Evolutionary conservation across 805 yeast genomes (phyloP), one percentile per base, ranked within the genome.

Genomic region (Zygosaccharomyces gambellarensis): DNA sequence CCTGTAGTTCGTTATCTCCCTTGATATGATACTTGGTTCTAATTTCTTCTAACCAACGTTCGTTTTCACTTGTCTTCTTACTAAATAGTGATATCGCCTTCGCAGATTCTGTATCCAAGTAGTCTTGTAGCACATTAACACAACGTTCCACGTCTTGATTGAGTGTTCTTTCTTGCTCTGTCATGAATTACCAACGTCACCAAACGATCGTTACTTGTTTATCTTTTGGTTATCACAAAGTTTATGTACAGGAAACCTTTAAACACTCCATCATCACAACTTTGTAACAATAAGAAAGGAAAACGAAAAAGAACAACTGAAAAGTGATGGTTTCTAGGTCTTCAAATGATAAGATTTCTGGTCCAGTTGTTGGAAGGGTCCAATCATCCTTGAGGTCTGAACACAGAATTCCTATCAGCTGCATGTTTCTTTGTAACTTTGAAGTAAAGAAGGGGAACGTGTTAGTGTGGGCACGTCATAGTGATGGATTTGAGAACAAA

Each of bases 361-460:
- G 30, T 19, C 11, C 27, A 19, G 8, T 27, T 19, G 28, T 12
- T 10, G 27, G 9, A 21, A 42, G 27, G 17, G 28, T 29, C 6
- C 45, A 42, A 3, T 42, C 45, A 5, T 42, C 45, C 6, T 12
- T 42, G 21, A 42, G 36, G 36, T 43, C 56, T 2, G 30, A 47
- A 9, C 50, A 45, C 21, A 51, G 53, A 45, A 47, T 46, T 4
- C 55, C 61, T 21, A 47, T 55, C 27, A 53, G 59, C 43, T 50
- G 65, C 39, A 53, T 64, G 41, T 65, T 64, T 50, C 42, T 67
- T 22, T 56, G 62, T 32, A 58, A 65, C 42, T 68, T 68, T 50
- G 71, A 68, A 39, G 58, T 64, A 55, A 63, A 55, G 41, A 58
- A 52, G 42, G 71, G 71, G 6, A 68, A 68, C 39, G 51, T 54